These are phyloP conservation scores for Solanum gandarillasii DNA, from an alignment of 257 asterid species.

Conservation along the genomic window DNA sequence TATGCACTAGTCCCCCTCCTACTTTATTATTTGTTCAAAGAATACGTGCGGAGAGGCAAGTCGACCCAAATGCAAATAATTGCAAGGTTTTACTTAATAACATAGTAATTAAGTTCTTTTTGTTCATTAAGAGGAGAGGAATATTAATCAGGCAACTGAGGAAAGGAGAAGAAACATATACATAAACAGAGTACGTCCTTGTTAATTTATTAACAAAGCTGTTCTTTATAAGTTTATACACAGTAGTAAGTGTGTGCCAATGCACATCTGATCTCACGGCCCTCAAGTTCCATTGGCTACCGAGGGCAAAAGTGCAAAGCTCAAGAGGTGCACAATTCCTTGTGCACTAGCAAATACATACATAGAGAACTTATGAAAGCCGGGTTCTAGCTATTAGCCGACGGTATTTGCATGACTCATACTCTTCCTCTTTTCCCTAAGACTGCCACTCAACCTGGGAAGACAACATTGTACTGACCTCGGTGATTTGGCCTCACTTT, in stretches of 20 bases:
- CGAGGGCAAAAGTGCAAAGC: background rate
- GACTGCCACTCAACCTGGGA: conserved; percentile 48
- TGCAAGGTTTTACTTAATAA: background rate
- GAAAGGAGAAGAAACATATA: background rate
- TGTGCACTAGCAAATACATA: conserved; percentile 10
- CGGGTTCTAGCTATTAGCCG: background rate
- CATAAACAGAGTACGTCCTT: background rate
- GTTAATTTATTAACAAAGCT: background rate
- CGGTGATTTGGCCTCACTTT: conserved; percentile 6
- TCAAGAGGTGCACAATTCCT: background rate
- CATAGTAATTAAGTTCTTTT: background rate
- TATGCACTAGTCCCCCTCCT: background rate
- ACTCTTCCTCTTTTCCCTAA: conserved; percentile 35
- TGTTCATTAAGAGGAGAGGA: background rate
- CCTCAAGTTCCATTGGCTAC: background rate
- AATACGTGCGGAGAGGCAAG: background rate
- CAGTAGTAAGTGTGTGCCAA: background rate
- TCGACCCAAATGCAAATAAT: background rate
- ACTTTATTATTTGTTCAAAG: background rate
- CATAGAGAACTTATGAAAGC: background rate
- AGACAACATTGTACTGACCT: conserved; percentile 48
- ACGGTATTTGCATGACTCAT: conserved; percentile 12
- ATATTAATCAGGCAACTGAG: background rate
- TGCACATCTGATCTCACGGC: background rate
- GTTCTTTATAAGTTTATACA: background rate